Evolutionary conservation across 177 flowering plant genomes (phyloP).

Genomic region (Telopea speciosissima): DNA sequence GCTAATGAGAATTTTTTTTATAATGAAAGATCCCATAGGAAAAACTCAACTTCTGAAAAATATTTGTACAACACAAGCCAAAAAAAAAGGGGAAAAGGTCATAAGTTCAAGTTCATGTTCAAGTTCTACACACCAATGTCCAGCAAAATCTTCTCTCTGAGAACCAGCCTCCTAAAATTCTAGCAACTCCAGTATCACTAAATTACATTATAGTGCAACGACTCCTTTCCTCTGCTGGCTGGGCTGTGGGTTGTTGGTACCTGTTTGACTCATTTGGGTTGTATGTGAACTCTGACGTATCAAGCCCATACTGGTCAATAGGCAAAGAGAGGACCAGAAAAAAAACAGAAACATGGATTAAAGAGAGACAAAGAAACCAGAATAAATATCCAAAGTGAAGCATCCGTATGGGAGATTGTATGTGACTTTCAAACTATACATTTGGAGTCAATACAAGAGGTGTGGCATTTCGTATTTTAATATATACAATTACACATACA

Average conservation of each 20-base stretch:
- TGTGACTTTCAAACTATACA: not conserved
- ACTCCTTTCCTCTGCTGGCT: slow-evolving; percentile 61
- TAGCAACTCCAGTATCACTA: slow-evolving; percentile 1
- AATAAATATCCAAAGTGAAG: too few relatives aligned
- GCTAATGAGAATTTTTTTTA: not conserved
- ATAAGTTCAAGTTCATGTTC: slow-evolving; percentile 3
- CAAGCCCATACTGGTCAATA: slow-evolving; percentile 77
- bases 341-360: not conserved
- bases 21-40: not conserved
- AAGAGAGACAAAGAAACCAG: not conserved
- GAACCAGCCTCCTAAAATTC: slow-evolving; percentile 7
- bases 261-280: slow-evolving; percentile 74
- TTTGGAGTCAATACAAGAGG: too few relatives aligned
- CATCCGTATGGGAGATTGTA: not conserved
- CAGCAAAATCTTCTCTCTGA: slow-evolving; percentile 13
- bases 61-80: slow-evolving; percentile 19
- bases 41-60: slow-evolving; percentile 5
- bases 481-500: too few relatives aligned
- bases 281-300: slow-evolving; percentile 91
- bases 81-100: not conserved
- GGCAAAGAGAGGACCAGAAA: slow-evolving; percentile 6
- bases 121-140: slow-evolving; percentile 14
- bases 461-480: too few relatives aligned
- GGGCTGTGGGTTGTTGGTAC: slow-evolving; percentile 49
- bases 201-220: slow-evolving; percentile 80